Conservation (phyloP, 1,284 basidiomycete genomes). For the Puccinia horiana region DNA sequence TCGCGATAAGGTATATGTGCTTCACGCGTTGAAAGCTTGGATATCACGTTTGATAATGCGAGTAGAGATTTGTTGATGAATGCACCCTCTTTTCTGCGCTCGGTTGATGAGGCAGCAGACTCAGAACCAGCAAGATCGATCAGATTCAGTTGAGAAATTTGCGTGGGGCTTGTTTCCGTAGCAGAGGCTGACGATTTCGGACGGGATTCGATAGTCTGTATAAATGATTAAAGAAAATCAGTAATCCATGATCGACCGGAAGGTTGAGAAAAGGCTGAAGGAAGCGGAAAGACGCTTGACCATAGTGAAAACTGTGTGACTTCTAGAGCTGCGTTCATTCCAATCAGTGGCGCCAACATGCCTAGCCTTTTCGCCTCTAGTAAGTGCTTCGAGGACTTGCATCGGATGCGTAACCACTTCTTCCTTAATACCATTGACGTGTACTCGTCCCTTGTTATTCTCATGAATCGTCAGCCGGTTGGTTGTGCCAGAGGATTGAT, state of each 20-base stretch:
- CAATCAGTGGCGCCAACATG: slow-evolving; percentile 89
- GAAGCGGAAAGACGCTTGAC: slow-evolving; percentile 61
- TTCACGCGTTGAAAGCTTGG: slow-evolving; percentile 62
- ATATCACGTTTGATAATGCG: slow-evolving; percentile 61
- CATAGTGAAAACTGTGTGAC: slow-evolving; percentile 87
- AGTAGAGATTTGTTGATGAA: slow-evolving; percentile 71
- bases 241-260: neutral
- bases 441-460: slow-evolving; percentile 52
- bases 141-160: slow-evolving; percentile 65
- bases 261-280: neutral
- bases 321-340: slow-evolving; percentile 89
- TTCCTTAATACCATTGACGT: slow-evolving; percentile 74
- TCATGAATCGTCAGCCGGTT: slow-evolving; percentile 43
- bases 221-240: slow-evolving; percentile 6
- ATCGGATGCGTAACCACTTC: slow-evolving; percentile 88
- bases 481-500: neutral
- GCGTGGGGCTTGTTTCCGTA: slow-evolving; percentile 53
- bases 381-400: slow-evolving; percentile 78
- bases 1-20: slow-evolving; percentile 88
- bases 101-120: slow-evolving; percentile 88
- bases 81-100: slow-evolving; percentile 84
- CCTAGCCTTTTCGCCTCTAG: slow-evolving; percentile 80
- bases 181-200: slow-evolving; percentile 63
- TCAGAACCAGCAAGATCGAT: slow-evolving; percentile 98
- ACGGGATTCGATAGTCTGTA: slow-evolving; percentile 68